Base-by-base conservation (phyloP, 148 eudicot genomes). In the Camellia japonica region DNA sequence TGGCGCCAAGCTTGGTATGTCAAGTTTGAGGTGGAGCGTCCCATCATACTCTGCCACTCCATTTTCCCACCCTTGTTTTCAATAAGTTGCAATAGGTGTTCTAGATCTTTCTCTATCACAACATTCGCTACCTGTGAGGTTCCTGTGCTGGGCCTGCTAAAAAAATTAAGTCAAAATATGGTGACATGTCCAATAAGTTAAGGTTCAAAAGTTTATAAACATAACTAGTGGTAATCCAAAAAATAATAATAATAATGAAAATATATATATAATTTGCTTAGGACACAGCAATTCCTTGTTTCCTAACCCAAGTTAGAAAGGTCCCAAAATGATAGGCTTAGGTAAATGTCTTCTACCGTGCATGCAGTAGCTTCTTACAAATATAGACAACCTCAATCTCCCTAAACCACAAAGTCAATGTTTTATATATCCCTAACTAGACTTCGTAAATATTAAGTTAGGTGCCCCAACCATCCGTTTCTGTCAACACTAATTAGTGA, bases 1-100 rank as follows among this genome's bases (percentile, higher is more conserved):
- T 88, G 90, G 74, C 94, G 91, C 98, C 98, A 93, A 42, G 95
- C 98, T 83, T 92, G 89, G 83, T 90, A 93, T 58, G 87, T 72
- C 89, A 93, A 81, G 84, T 88, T 92, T 58, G 93, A 82, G 52
- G 93, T 92, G 71, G 89, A 87, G 69, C 87, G 92, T 55, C 89
- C 98, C 94, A 93, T 93, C 93, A 93, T 70, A 80, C 85, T 82
- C 80, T 92, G 95, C 98, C 98, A 92, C 44, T 84, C 78, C 78
- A 82, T 79, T 78, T 88, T 91, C 63, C 91, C 89, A 65, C 87
- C 93, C 81, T 86, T 90, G 4, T 85, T 86, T 60, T 92, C 94
- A 60, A 94, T 89, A 85, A 94, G 88, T 69, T 85, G 86, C 71
- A 94, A 79, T 3, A 94, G 86, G 73, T 91, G 93, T 54, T 92